Percentiles rank a stretch among this genome's conserved stretches.
Evolutionary conservation across 169 alveolate genomes (phyloP).

Genomic region (Babesia ovata): DNA sequence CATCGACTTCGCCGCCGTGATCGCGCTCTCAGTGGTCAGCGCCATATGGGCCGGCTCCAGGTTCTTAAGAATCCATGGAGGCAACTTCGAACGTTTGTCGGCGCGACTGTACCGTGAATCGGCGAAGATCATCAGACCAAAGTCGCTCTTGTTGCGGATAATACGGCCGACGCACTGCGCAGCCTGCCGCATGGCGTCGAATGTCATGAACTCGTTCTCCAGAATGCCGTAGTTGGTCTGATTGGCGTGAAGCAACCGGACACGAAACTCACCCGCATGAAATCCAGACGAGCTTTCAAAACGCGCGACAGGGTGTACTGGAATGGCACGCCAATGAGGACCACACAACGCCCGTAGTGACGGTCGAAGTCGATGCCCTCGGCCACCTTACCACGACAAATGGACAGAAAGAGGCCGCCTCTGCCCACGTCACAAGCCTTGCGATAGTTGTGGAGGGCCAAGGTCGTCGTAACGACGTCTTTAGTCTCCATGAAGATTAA

Average conservation of each 20-base stretch:
- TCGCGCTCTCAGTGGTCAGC: constrained; percentile 85
- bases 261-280: constrained; percentile 65
- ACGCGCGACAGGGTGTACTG: constrained; percentile 92
- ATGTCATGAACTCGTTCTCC: constrained; percentile 95
- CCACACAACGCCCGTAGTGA: constrained; percentile 98
- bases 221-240: constrained; percentile 89
- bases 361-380: constrained; percentile 99
- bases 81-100: constrained; percentile 86
- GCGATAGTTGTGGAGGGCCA: constrained; percentile 88
- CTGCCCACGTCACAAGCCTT: constrained; percentile 97
- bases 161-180: constrained; percentile 98
- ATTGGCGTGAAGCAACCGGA: not conserved
- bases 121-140: constrained; percentile 93
- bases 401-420: constrained; percentile 96
- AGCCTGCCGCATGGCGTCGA: constrained; percentile 98
- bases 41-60: constrained; percentile 78
- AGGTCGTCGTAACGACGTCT: constrained; percentile 94
- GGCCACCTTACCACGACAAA: constrained; percentile 97
- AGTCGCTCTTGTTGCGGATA: constrained; percentile 90
- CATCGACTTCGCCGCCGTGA: constrained; percentile 66
- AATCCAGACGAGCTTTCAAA: constrained; percentile 89
- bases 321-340: constrained; percentile 95
- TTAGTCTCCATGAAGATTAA: constrained; percentile 94
- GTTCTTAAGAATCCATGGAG: constrained; percentile 88
- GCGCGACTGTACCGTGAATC: constrained; percentile 83